phyloP scores from a whole-genome alignment of 2,329 filamentous ascomycete genomes.

The Cyphellophora europaea region DNA sequence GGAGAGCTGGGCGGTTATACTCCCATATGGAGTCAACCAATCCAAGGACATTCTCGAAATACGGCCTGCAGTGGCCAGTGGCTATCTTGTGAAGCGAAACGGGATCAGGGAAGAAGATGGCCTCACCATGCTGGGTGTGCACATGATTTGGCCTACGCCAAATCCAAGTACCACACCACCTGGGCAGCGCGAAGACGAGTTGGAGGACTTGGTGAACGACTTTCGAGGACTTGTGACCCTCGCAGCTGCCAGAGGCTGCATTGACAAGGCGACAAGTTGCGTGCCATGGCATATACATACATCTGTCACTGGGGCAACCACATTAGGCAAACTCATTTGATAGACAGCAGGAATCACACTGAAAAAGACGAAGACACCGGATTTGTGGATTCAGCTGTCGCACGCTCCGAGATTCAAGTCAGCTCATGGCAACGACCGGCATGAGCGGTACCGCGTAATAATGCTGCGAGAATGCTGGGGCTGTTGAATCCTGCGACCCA shows the following conservation, averaged over 20 bases:
- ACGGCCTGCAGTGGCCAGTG: conserved; percentile 34
- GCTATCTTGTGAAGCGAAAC: conserved; percentile 36
- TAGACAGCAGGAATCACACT: too few relatives aligned
- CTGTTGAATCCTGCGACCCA: too few relatives aligned
- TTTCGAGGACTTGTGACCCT: conserved; percentile 36
- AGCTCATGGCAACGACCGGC: too few relatives aligned
- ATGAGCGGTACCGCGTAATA: too few relatives aligned
- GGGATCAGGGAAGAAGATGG: conserved; percentile 32
- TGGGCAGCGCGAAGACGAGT: conserved; percentile 21
- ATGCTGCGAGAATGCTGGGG: too few relatives aligned
- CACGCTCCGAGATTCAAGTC: too few relatives aligned
- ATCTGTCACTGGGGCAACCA: conserved; percentile 26
- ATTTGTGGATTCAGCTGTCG: too few relatives aligned
- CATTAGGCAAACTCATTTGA: conserved; percentile 11
- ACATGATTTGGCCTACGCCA: conserved; percentile 27
- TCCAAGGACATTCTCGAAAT: conserved; percentile 30
- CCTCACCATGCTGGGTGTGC: conserved; percentile 30
- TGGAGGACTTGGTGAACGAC: conserved; percentile 33
- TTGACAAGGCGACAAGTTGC: conserved; percentile 28
- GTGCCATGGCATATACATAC: conserved; percentile 40
- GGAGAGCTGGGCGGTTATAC: conserved; percentile 50
- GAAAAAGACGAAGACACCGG: too few relatives aligned
- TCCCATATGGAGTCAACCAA: conserved; percentile 39
- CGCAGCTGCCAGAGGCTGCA: conserved; percentile 32
- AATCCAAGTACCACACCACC: conserved; percentile 8